Percentiles rank a stretch among this genome's conserved stretches.
Conservation (phyloP, 768 basidiomycete species). For the Glaciozyma martinii region DNA sequence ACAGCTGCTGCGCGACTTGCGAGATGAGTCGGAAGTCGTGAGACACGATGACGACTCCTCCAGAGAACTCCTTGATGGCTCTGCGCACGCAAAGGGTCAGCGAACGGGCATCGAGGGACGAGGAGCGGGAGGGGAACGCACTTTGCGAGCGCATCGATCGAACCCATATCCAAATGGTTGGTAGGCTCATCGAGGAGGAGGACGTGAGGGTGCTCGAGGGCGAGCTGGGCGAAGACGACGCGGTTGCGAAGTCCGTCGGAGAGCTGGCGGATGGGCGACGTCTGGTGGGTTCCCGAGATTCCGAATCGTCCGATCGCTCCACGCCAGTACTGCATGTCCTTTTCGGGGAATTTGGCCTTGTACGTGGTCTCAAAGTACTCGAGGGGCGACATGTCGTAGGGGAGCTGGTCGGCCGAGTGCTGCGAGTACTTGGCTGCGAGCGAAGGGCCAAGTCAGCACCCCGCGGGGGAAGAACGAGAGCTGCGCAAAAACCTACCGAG, state of each 20-base stretch:
- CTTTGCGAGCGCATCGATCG: slow-evolving; percentile 85
- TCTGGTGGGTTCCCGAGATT: slow-evolving; percentile 87
- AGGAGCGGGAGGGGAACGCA: not conserved
- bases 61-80: slow-evolving; percentile 94
- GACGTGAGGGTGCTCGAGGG: slow-evolving; percentile 93
- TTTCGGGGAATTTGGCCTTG: slow-evolving; percentile 77
- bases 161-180: slow-evolving; percentile 95
- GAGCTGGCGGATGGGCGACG: slow-evolving; percentile 81
- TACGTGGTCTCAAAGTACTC: slow-evolving; percentile 88
- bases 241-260: slow-evolving; percentile 92
- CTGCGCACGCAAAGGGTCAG: slow-evolving; percentile 12
- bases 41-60: slow-evolving; percentile 97
- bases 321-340: slow-evolving; percentile 89
- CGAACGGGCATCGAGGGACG: not conserved
- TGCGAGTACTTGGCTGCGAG: slow-evolving; percentile 75
- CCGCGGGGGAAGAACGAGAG: not conserved
- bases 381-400: slow-evolving; percentile 79
- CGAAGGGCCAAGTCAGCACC: too few relatives aligned
- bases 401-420: slow-evolving; percentile 96
- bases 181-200: slow-evolving; percentile 70
- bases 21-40: slow-evolving; percentile 99
- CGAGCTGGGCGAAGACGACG: slow-evolving; percentile 89
- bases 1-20: slow-evolving; percentile 96
- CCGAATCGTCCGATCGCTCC: slow-evolving; percentile 92
- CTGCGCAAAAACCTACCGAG: slow-evolving; percentile 52